Evolutionary conservation across 306 rosid genomes (phyloP), one percentile per base, ranked within the genome.

Genomic region (Casuarina glauca): DNA sequence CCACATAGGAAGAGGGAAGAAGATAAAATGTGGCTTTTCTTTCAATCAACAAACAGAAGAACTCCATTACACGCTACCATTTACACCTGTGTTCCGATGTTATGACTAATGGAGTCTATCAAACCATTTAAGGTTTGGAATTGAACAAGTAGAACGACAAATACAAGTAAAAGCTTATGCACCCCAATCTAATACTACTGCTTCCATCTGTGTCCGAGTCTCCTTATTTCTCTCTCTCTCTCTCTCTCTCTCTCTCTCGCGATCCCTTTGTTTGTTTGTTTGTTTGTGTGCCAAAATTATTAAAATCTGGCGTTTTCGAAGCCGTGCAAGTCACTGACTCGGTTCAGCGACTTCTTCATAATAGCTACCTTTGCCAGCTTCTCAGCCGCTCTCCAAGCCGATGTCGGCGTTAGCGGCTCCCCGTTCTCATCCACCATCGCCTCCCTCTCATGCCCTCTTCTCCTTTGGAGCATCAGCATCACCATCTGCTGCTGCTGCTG

Each of bases 311-410:
- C 97, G 64, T 92, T 92, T 76, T 92, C 97, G 58, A 92, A 92
- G 84, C 97, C 97, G 84, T 93, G 97, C 82, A 93, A 86, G 75
- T 93, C 96, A 80, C 91, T 85, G 53, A 89, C 92, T 81, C 89
- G 84, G 50, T 87, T 93, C 87, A 89, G 49, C 16, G 97, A 90
- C 80, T 93, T 93, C 85, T 89, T 93, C 76, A 87, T 83, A 57
- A 86, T 82, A 0, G 97, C 97, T 76, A 90, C 76, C 75, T 89
- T 88, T 82, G 96, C 96, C 86, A 90, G 83, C 90, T 86, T 89
- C 89, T 93, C 96, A 19, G 94, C 96, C 38, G 94, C 93, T 74
- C 92, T 82, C 97, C 96, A 88, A 62, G 97, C 96, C 70, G 97
- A 93, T 0, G 90, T 85, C 0, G 97, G 97, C 15, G 97, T 91